Conservation (phyloP, 73 alveolate genomes). For the Tetrahymena malaccensis region DNA sequence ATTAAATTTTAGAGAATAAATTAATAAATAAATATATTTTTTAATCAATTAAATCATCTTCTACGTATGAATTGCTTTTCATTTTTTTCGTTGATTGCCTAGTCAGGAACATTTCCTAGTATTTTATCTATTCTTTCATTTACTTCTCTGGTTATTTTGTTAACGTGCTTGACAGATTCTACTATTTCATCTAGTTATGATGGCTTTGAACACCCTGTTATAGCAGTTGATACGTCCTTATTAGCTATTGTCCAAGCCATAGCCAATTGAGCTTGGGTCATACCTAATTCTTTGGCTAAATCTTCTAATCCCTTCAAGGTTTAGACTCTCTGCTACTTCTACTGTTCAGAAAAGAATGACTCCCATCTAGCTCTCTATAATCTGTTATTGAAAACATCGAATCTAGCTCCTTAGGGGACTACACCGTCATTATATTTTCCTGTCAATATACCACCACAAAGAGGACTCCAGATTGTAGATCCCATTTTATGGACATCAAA, state of each 20-base stretch:
- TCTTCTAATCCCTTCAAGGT: constrained; percentile 32
- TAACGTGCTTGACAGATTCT: constrained; percentile 55
- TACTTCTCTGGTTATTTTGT: constrained; percentile 56
- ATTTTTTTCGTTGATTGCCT: constrained; percentile 27
- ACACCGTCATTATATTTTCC: constrained; percentile 92
- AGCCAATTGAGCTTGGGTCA: constrained; percentile 70
- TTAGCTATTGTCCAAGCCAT: constrained; percentile 87
- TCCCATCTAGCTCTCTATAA: constrained; percentile 8
- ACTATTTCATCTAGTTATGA: constrained; percentile 74
- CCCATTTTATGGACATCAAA: constrained; percentile 67
- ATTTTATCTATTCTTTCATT: constrained; percentile 55
- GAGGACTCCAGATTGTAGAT: constrained; percentile 87
- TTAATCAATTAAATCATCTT: background rate
- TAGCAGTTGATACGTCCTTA: constrained; percentile 74
- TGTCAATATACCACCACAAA: constrained; percentile 78
- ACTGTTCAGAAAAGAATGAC: background rate
- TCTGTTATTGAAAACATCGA: constrained; percentile 34
- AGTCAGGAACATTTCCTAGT: constrained; percentile 50
- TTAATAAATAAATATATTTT: background rate
- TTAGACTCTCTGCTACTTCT: background rate
- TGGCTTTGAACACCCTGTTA: constrained; percentile 74
- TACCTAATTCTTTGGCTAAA: constrained; percentile 53
- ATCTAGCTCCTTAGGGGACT: constrained; percentile 66
- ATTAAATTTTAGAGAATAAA: background rate
- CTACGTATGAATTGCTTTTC: background rate